These are phyloP conservation scores for Melanopsichium pennsylvanicum DNA, from an alignment of 1,284 basidiomycete species.

Conservation along the genomic window DNA sequence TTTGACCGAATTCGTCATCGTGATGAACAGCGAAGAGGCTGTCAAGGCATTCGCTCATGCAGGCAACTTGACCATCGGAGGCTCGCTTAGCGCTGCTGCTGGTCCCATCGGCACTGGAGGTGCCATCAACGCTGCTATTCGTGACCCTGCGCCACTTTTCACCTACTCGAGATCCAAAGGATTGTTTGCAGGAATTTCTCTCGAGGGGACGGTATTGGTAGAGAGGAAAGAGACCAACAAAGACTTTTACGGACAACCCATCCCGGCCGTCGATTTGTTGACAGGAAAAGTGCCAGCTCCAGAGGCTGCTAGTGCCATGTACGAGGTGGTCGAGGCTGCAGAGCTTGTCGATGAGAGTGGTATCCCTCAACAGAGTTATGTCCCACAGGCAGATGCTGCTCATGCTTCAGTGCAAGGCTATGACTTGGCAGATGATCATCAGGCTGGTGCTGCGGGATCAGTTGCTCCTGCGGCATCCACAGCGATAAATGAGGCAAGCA, in stretches of 20 bases:
- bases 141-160: conserved; percentile 95
- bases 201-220: conserved; percentile 93
- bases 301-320: conserved; percentile 89
- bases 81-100: conserved; percentile 63
- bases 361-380: conserved; percentile 80
- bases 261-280: conserved; percentile 88
- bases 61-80: conserved; percentile 93
- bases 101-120: conserved; percentile 91
- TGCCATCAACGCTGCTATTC: conserved; percentile 83
- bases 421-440: conserved; percentile 18
- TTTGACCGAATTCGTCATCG: conserved; percentile 75
- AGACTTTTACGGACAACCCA: conserved; percentile 91
- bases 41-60: conserved; percentile 92
- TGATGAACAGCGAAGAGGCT: conserved; percentile 95
- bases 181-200: conserved; percentile 89
- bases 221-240: conserved; percentile 81
- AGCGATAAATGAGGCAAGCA: conserved; percentile 2
- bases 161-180: conserved; percentile 95
- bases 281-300: conserved; percentile 92
- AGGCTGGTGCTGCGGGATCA: conserved; percentile 1
- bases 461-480: conserved; percentile 1
- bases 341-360: conserved; percentile 72
- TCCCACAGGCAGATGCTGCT: conserved; percentile 69
- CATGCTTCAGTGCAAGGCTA: conserved; percentile 14
- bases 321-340: conserved; percentile 87